Evolutionary conservation across 2,329 filamentous ascomycete genomes (phyloP).

Genomic region (Lecanicillium sp.): DNA sequence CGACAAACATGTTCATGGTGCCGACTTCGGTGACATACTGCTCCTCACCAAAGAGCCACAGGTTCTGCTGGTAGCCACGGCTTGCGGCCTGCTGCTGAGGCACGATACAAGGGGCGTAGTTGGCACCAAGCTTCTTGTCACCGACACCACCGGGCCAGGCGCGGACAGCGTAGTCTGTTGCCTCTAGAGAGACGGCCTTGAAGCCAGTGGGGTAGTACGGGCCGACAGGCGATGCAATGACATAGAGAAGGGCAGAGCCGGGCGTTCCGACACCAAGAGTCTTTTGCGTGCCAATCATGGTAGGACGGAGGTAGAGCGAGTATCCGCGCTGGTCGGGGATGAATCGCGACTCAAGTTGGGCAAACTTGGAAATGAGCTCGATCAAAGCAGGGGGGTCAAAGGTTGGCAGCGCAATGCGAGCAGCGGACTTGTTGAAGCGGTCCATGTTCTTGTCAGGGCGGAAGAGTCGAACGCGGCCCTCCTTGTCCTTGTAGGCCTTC

Average conservation of each 20-base stretch:
- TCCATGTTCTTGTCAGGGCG: conserved; percentile 95
- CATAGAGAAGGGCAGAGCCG: conserved; percentile 82
- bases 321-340: conserved; percentile 84
- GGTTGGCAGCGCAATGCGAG: conserved; percentile 86
- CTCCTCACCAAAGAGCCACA: conserved; percentile 95
- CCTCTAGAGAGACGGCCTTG: conserved; percentile 93
- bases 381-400: conserved; percentile 70
- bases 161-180: conserved; percentile 91
- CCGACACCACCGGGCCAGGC: conserved; percentile 97
- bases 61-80: conserved; percentile 93
- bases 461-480: conserved; percentile 77
- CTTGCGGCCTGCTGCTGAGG: conserved; percentile 87
- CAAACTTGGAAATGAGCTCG: conserved; percentile 73
- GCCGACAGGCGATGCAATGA: conserved; percentile 93
- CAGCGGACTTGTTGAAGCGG: conserved; percentile 82
- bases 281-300: conserved; percentile 93
- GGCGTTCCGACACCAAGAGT: conserved; percentile 92
- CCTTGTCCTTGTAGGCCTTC: conserved; percentile 93
- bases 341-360: conserved; percentile 76
- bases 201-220: conserved; percentile 98
- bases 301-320: conserved; percentile 90
- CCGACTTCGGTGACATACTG: conserved; percentile 96
- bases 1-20: conserved; percentile 97
- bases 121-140: conserved; percentile 96
- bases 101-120: conserved; percentile 99